Evolutionary conservation across 441 rosid genomes (phyloP), one percentile per base, ranked within the genome.

Genomic region (Populus hybrid): DNA sequence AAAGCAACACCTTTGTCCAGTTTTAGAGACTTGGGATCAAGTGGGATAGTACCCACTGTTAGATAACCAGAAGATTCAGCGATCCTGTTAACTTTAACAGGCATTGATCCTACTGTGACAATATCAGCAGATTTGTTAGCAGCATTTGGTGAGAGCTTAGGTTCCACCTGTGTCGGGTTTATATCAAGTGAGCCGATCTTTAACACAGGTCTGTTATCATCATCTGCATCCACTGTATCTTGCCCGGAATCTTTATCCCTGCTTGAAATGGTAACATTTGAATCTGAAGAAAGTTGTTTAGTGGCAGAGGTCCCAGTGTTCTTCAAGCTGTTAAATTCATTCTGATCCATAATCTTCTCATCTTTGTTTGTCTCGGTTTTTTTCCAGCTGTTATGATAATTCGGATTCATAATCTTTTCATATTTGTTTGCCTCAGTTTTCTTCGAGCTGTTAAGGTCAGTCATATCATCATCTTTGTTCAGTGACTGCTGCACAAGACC

Each of bases 31-130:
- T 77, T 86, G 11, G 91, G 86, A 76, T 91, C 89, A 66, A 88
- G 90, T 14, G 91, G 88, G 82, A 94, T 88, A 8, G 89, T 86
- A 59, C 95, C 98, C 36, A 91, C 85, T 4, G 84, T 89, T 68
- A 89, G 73, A 38, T 75, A 28, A 73, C 88, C 82, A 67, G 92
- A 70, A 78, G 92, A 79, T 74, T 82, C 92, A 1, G 79, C 72
- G 70, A 75, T 84, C 12, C 91, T 90, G 0, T 87, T 87, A 16
- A 93, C 92, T 77, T 93, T 90, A 50, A 94, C 80, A 10, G 93
- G 91, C 86, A 90, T 75, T 53, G 93, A 89, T 73, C 97, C 95
- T 11, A 89, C 90, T 3, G 90, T 93, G 50, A 90, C 85, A 36
- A 84, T 81, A 36, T 78, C 69, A 77, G 75, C 78, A 76, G 81